Evolutionary conservation across 306 rosid genomes (phyloP).

Genomic region (Dalbergia oliveri): DNA sequence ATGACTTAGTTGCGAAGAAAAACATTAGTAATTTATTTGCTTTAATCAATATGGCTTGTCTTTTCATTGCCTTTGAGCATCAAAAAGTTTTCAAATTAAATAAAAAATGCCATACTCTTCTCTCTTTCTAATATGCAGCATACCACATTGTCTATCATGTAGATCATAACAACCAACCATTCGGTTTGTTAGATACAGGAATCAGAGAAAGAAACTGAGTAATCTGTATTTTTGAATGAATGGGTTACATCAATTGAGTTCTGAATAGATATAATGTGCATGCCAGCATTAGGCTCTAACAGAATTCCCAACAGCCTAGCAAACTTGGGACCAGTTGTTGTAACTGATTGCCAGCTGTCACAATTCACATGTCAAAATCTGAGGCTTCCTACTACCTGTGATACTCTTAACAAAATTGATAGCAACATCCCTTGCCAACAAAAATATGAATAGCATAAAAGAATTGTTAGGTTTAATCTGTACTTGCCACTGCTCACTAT

Average conservation of each 20-base stretch:
- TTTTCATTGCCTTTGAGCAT: background rate
- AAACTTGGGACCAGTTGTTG: background rate
- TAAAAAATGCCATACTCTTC: background rate
- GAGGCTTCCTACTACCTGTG: background rate
- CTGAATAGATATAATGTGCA: background rate
- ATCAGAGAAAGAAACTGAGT: background rate
- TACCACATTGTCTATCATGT: background rate
- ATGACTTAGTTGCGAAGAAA: conserved; percentile 9
- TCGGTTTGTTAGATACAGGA: too few relatives aligned
- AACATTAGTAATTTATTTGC: conserved; percentile 1
- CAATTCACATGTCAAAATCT: background rate
- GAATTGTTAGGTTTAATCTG: background rate
- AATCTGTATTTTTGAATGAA: too few relatives aligned
- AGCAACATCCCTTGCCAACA: background rate
- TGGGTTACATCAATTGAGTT: background rate
- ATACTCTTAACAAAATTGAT: background rate
- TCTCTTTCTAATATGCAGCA: background rate
- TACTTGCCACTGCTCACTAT: conserved; percentile 1
- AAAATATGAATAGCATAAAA: conserved; percentile 14
- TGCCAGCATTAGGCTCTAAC: background rate
- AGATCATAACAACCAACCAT: background rate
- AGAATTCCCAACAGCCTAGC: background rate
- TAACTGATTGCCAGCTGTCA: background rate
- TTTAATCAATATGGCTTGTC: conserved; percentile 3
- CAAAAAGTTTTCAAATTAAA: background rate